These are phyloP conservation scores for Aspergillus transmontanensis DNA, from an alignment of 2,329 filamentous ascomycete genomes.

Conservation along the genomic window DNA sequence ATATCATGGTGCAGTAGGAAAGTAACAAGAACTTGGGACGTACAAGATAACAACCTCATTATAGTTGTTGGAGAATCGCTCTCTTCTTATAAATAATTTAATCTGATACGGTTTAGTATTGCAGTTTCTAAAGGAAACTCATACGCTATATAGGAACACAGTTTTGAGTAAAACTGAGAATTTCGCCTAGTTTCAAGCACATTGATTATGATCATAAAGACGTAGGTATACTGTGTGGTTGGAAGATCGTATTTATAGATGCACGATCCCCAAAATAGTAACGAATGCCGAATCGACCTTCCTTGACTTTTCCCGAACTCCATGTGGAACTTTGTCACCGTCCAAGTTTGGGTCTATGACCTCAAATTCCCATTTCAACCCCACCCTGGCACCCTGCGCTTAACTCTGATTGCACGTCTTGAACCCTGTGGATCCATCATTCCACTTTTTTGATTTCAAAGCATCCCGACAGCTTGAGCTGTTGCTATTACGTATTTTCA, in stretches of 20 bases:
- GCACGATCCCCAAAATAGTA: background rate
- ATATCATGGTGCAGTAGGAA: no score
- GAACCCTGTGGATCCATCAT: slow-evolving; percentile 3
- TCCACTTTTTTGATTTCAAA: slow-evolving; percentile 30
- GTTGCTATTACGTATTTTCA: background rate
- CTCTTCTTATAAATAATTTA: no score
- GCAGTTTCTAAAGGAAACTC: no score
- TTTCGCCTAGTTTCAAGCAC: no score
- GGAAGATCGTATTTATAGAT: background rate
- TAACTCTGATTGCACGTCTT: slow-evolving; percentile 13
- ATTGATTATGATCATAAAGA: no score
- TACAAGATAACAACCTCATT: no score
- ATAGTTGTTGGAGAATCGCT: no score
- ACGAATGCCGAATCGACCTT: background rate
- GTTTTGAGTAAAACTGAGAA: no score
- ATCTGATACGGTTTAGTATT: no score
- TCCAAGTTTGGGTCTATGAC: background rate
- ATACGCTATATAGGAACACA: no score
- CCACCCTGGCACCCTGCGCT: slow-evolving; percentile 12
- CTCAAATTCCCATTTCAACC: background rate
- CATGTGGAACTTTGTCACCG: background rate
- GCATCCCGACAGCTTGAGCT: slow-evolving; percentile 8
- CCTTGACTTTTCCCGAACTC: background rate
- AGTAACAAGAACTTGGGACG: no score
- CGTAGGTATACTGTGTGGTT: background rate